phyloP scores from a whole-genome alignment of 2,329 filamentous ascomycete species.

The Fusarium oxysporum region DNA sequence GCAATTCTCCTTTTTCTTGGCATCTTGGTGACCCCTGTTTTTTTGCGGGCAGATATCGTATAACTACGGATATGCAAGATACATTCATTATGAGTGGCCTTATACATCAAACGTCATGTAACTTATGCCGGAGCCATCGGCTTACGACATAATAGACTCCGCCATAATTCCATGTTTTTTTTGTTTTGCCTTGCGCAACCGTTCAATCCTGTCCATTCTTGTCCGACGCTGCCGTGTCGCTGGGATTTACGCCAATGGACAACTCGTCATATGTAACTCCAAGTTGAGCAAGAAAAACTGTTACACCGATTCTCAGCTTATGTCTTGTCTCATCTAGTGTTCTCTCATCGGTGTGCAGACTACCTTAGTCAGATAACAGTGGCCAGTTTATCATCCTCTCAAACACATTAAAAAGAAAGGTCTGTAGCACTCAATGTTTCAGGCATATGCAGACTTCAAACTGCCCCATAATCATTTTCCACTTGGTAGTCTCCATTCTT shows the following conservation, averaged over 20 bases:
- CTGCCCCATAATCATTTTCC: neutral
- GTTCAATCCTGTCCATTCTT: neutral
- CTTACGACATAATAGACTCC: slow-evolving; percentile 14
- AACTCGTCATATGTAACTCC: neutral
- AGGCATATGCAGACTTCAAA: neutral
- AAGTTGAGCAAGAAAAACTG: neutral
- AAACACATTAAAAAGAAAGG: neutral
- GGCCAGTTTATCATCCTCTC: neutral
- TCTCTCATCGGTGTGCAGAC: neutral
- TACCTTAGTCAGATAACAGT: neutral
- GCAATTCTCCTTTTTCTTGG: slow-evolving; percentile 1
- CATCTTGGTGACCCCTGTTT: neutral
- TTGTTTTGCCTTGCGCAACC: neutral
- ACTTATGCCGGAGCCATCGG: neutral
- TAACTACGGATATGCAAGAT: neutral
- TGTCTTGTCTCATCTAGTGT: neutral
- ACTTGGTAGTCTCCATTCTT: neutral
- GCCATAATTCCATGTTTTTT: neutral
- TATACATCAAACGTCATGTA: neutral
- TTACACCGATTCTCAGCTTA: neutral
- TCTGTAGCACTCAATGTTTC: neutral
- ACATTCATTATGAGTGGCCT: slow-evolving; percentile 1
- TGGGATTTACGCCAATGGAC: slow-evolving; percentile 2
- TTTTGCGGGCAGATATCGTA: neutral
- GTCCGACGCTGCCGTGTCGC: slow-evolving; percentile 24